phyloP scores from a whole-genome alignment of 345 rosid genomes.

The Rubroshorea leprosula region DNA sequence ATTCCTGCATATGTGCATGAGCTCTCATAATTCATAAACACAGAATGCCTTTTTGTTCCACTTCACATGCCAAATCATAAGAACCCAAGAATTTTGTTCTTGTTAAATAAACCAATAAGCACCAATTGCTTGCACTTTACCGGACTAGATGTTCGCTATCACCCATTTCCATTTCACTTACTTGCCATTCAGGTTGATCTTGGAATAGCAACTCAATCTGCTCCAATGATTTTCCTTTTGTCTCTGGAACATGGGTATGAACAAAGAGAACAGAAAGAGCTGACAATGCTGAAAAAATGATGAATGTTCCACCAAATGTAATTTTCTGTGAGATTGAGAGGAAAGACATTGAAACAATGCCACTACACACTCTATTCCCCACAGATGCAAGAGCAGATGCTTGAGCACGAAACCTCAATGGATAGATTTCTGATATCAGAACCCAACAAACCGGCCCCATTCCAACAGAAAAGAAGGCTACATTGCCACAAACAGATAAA shows the following conservation, averaged over 20 bases:
- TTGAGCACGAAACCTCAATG: slow-evolving; percentile 69
- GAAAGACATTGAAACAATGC: slow-evolving; percentile 77
- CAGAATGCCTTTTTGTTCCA: no score
- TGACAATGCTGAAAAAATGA: slow-evolving; percentile 46
- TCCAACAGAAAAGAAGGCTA: slow-evolving; percentile 78
- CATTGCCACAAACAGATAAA: slow-evolving; percentile 61
- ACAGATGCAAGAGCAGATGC: slow-evolving; percentile 77
- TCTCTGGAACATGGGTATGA: slow-evolving; percentile 58
- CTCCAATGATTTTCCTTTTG: slow-evolving; percentile 78
- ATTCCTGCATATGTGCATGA: no score
- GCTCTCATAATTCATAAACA: no score
- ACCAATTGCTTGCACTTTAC: no score
- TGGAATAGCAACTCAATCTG: slow-evolving; percentile 62
- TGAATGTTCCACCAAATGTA: slow-evolving; percentile 65
- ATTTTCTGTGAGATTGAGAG: slow-evolving; percentile 55
- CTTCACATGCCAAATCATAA: no score
- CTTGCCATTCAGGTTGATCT: slow-evolving; percentile 31
- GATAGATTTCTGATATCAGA: slow-evolving; percentile 74
- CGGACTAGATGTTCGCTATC: slow-evolving; percentile 55
- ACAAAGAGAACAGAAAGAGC: slow-evolving; percentile 62
- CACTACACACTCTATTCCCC: slow-evolving; percentile 74
- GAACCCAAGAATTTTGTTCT: no score
- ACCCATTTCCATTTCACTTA: slow-evolving; percentile 54
- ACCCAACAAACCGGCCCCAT: slow-evolving; percentile 90
- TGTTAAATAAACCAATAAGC: no score